A percentile compares a stretch with the other conserved stretches of the same genome.
phyloP scores from a whole-genome alignment of 2,329 filamentous ascomycete species.

The Fusarium marasasianum region DNA sequence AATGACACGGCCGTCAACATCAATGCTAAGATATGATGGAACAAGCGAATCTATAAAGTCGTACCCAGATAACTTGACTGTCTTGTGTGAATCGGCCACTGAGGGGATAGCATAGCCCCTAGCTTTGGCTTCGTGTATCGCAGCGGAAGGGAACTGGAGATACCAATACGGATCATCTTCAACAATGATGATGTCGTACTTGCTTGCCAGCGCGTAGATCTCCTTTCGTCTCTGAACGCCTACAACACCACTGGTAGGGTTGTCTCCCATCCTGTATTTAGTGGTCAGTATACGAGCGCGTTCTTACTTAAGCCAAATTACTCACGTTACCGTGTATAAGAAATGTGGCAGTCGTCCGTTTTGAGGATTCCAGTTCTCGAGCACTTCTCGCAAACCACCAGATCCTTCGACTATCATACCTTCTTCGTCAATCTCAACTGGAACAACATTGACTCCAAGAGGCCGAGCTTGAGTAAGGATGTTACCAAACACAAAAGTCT shows the following conservation, averaged over 20 bases:
- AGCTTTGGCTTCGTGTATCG: slow-evolving; percentile 59
- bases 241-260: slow-evolving; percentile 82
- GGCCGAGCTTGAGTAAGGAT: slow-evolving; percentile 74
- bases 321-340: slow-evolving; percentile 89
- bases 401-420: slow-evolving; percentile 81
- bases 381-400: slow-evolving; percentile 78
- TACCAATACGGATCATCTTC: slow-evolving; percentile 98
- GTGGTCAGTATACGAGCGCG: neutral
- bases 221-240: slow-evolving; percentile 78
- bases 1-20: slow-evolving; percentile 86
- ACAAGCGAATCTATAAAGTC: slow-evolving; percentile 84
- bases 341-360: slow-evolving; percentile 82
- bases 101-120: slow-evolving; percentile 49
- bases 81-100: slow-evolving; percentile 44
- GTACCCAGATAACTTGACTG: slow-evolving; percentile 66
- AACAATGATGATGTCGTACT: slow-evolving; percentile 88
- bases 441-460: slow-evolving; percentile 75
- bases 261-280: slow-evolving; percentile 69
- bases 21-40: slow-evolving; percentile 83
- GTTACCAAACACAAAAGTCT: slow-evolving; percentile 84
- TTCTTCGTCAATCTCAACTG: slow-evolving; percentile 79
- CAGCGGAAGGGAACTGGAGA: slow-evolving; percentile 84
- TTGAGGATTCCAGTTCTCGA: slow-evolving; percentile 82
- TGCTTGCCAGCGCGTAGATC: slow-evolving; percentile 81
- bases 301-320: slow-evolving; percentile 35